Evolutionary conservation across 1,284 basidiomycete species (phyloP).

Genomic region (Ceratobasidium sp.): DNA sequence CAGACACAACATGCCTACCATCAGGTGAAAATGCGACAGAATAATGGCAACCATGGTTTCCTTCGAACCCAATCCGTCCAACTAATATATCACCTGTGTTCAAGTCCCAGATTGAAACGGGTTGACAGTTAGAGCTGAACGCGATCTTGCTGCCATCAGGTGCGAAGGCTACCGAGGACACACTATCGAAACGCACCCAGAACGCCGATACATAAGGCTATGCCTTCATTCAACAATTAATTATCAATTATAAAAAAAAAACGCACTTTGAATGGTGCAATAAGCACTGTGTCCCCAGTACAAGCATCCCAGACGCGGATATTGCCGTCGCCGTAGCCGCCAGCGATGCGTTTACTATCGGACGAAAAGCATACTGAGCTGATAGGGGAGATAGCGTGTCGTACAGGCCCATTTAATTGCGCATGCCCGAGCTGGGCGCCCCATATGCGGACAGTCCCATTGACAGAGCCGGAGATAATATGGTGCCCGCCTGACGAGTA

Average conservation of each 20-base stretch:
- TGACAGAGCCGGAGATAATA: background rate
- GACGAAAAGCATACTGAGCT: background rate
- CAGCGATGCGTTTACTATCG: background rate
- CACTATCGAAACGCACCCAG: background rate
- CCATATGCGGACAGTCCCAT: background rate
- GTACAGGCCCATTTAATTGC: background rate
- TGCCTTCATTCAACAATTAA: too few relatives aligned
- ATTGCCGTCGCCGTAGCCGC: background rate
- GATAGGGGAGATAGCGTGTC: background rate
- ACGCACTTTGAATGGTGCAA: too few relatives aligned
- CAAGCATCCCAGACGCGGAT: background rate
- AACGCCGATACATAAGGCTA: background rate
- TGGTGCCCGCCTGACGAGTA: background rate
- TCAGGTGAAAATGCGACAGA: constrained; percentile 36
- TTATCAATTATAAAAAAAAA: too few relatives aligned
- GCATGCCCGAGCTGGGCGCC: background rate
- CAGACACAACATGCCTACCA: constrained; percentile 20
- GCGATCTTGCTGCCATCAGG: constrained; percentile 16
- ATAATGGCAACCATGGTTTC: background rate
- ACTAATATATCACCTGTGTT: constrained; percentile 6
- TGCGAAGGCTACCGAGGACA: constrained; percentile 8
- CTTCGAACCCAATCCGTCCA: background rate
- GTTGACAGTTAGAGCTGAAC: constrained; percentile 7
- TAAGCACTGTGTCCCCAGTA: too few relatives aligned
- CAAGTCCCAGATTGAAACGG: constrained; percentile 29